These are phyloP conservation scores for Myriosclerotinia duriaeana DNA, from an alignment of 2,329 filamentous ascomycete genomes.

Conservation along the genomic window DNA sequence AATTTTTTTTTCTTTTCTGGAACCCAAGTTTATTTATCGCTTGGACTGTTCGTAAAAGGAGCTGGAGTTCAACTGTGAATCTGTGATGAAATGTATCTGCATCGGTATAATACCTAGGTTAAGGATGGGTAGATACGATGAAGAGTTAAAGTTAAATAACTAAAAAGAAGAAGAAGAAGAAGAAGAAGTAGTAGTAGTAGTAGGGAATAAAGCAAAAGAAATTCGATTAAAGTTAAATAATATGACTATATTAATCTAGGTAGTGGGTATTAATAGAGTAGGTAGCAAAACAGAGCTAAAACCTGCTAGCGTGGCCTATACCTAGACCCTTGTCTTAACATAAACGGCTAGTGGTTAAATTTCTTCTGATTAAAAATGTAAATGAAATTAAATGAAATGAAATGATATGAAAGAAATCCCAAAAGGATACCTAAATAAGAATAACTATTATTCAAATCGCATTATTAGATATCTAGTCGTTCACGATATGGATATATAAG, in stretches of 20 bases:
- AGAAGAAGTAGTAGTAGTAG: neutral
- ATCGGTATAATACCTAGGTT: no score
- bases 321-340: neutral
- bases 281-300: slow-evolving; percentile 17
- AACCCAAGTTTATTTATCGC: no score
- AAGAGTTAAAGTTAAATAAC: neutral
- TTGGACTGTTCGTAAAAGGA: no score
- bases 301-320: slow-evolving; percentile 10
- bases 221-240: neutral
- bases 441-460: no score
- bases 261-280: slow-evolving; percentile 9
- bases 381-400: neutral
- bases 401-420: neutral
- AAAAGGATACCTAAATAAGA: no score
- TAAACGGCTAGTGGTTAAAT: neutral
- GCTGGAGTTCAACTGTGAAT: no score
- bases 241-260: neutral
- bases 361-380: neutral
- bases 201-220: neutral
- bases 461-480: no score
- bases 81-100: no score
- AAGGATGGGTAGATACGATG: neutral
- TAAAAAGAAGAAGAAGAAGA: neutral
- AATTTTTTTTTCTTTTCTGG: no score
- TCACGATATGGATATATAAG: no score